phyloP scores from a whole-genome alignment of 768 basidiomycete species.

The Clitopilus passeckerianus region DNA sequence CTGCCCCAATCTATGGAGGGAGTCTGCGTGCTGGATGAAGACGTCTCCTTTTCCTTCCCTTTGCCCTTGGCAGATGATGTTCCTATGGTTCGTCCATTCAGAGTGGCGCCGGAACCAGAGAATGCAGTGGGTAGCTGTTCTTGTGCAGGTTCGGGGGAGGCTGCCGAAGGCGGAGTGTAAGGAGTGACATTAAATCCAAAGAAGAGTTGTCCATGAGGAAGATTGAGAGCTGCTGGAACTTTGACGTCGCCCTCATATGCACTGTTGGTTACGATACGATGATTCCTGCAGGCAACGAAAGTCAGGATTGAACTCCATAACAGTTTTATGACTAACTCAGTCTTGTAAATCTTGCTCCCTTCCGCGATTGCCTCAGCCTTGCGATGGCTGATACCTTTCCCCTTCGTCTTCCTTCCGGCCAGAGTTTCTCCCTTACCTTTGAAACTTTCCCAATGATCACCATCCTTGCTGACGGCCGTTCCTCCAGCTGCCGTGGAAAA shows the following conservation, averaged over 20 bases:
- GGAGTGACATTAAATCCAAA: constrained; percentile 87
- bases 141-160: constrained; percentile 23
- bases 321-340: constrained; percentile 58
- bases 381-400: constrained; percentile 84
- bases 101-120: constrained; percentile 60
- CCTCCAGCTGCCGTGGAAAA: constrained; percentile 48
- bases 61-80: constrained; percentile 37
- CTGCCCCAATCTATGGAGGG: constrained; percentile 38
- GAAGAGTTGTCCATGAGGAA: constrained; percentile 94
- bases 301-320: constrained; percentile 7
- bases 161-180: constrained; percentile 48
- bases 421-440: constrained; percentile 93
- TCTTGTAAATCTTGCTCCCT: constrained; percentile 85
- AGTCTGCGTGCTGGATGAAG: constrained; percentile 19
- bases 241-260: constrained; percentile 68
- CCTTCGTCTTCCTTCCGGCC: constrained; percentile 88
- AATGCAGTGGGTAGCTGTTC: constrained; percentile 38
- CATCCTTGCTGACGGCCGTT: constrained; percentile 62
- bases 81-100: constrained; percentile 47
- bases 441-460: constrained; percentile 92
- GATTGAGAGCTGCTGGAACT: constrained; percentile 84
- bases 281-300: constrained; percentile 48
- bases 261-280: constrained; percentile 78
- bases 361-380: constrained; percentile 75
- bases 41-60: constrained; percentile 52